phyloP scores from a whole-genome alignment of 495 filamentous ascomycete species.

The Talaromyces proteolyticus region DNA sequence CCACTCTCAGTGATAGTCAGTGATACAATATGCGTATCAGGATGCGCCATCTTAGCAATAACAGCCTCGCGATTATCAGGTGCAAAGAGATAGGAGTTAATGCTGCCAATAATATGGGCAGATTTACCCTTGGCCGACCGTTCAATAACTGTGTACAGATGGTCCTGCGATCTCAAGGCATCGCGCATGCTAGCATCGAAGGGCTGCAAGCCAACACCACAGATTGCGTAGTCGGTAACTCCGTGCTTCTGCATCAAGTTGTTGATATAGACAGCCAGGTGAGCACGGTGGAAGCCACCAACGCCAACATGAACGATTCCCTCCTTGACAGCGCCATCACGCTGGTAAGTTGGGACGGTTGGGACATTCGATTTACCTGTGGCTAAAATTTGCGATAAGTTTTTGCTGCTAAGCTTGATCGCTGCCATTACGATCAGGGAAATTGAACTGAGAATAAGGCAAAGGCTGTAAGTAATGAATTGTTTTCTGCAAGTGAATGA shows the following conservation, averaged over 20 bases:
- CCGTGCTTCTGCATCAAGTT: constrained; percentile 40
- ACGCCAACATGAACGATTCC: constrained; percentile 44
- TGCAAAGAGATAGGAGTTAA: constrained; percentile 44
- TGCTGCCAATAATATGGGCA: constrained; percentile 40
- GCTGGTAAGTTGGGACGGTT: constrained; percentile 27
- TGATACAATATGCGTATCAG: constrained; percentile 44
- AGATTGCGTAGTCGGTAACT: constrained; percentile 36
- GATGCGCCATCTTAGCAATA: constrained; percentile 44
- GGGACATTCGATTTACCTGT: constrained; percentile 20
- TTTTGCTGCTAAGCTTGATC: constrained; percentile 33
- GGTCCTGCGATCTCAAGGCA: constrained; percentile 33
- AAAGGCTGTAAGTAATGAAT: no score
- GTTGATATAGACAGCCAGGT: constrained; percentile 42
- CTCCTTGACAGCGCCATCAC: constrained; percentile 37
- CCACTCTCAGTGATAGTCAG: constrained; percentile 47
- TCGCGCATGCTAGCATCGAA: constrained; percentile 42
- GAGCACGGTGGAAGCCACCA: constrained; percentile 44
- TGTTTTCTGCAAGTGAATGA: no score
- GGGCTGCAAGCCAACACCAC: constrained; percentile 40
- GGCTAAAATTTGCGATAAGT: constrained; percentile 28
- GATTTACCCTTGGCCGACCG: constrained; percentile 38
- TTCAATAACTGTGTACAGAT: constrained; percentile 43
- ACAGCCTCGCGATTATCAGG: constrained; percentile 41
- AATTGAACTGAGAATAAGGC: no score
- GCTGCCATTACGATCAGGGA: constrained; percentile 32